Percentiles rank a stretch among this genome's conserved stretches.
Conservation (phyloP, 306 rosid genomes). For the Purshia tridentata region DNA sequence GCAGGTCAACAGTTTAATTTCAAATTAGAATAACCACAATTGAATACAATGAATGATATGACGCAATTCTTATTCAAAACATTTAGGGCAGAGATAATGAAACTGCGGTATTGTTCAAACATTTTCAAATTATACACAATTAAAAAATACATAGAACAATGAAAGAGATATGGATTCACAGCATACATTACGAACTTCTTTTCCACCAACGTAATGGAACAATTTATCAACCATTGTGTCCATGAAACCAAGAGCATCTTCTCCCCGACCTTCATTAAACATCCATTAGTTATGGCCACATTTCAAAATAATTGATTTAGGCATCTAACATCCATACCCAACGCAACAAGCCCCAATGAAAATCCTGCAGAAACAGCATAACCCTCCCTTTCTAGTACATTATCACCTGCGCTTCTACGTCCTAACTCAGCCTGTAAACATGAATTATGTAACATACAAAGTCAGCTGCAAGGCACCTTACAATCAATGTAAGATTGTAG, state of each 20-base stretch:
- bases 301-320: slow-evolving; percentile 15
- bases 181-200: slow-evolving; percentile 66
- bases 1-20: slow-evolving; percentile 19
- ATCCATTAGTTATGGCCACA: slow-evolving; percentile 35
- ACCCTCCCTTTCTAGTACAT: slow-evolving; percentile 98
- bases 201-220: slow-evolving; percentile 82
- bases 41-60: slow-evolving; percentile 1
- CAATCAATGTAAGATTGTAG: background rate
- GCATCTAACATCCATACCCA: slow-evolving; percentile 53
- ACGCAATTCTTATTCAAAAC: background rate
- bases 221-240: slow-evolving; percentile 76
- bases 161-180: slow-evolving; percentile 25
- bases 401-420: slow-evolving; percentile 93
- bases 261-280: slow-evolving; percentile 80
- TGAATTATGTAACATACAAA: background rate
- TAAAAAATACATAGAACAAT: background rate
- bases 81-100: slow-evolving; percentile 2
- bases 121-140: slow-evolving; percentile 14
- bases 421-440: slow-evolving; percentile 82
- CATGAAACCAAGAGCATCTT: slow-evolving; percentile 76
- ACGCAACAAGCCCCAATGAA: slow-evolving; percentile 89
- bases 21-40: slow-evolving; percentile 21
- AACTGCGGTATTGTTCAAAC: slow-evolving; percentile 1
- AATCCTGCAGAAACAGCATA: slow-evolving; percentile 98
- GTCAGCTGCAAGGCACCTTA: slow-evolving; percentile 20